These are phyloP conservation scores for Selenicereus undatus DNA, from an alignment of 148 eudicot species.

Conservation along the genomic window DNA sequence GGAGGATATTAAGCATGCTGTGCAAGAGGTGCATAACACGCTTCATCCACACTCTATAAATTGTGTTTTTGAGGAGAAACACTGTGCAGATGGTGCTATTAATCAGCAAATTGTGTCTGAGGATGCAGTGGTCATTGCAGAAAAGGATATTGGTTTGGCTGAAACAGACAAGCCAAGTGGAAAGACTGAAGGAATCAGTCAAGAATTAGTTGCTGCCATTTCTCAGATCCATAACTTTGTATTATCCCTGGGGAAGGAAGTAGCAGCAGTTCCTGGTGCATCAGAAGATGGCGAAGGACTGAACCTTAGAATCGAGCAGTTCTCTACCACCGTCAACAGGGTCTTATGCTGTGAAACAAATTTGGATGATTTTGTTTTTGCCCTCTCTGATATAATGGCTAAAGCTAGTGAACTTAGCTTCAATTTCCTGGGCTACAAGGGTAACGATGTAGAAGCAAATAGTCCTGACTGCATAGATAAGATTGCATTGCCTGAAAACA, in stretches of 20 bases:
- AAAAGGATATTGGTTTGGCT: constrained; percentile 42
- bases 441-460: constrained; percentile 46
- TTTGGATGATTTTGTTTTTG: constrained; percentile 54
- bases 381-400: constrained; percentile 59
- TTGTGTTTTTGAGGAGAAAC: constrained; percentile 40
- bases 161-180: constrained; percentile 26
- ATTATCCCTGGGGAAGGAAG: constrained; percentile 58
- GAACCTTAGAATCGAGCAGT: constrained; percentile 43
- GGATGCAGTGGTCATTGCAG: constrained; percentile 28
- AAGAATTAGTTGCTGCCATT: constrained; percentile 49
- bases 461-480: constrained; percentile 92
- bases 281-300: constrained; percentile 45
- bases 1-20: constrained; percentile 51
- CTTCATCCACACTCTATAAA: constrained; percentile 34
- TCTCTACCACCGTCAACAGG: constrained; percentile 49
- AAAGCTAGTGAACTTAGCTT: constrained; percentile 60
- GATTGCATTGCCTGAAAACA: constrained; percentile 82
- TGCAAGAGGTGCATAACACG: constrained; percentile 45
- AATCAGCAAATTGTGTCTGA: constrained; percentile 28
- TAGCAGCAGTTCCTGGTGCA: constrained; percentile 38
- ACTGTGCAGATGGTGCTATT: constrained; percentile 28
- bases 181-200: constrained; percentile 21
- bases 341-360: constrained; percentile 39
- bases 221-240: constrained; percentile 61
- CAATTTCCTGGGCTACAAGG: constrained; percentile 56